Evolutionary conservation across 169 alveolate species (phyloP).

Genomic region (Eimeria sp.): DNA sequence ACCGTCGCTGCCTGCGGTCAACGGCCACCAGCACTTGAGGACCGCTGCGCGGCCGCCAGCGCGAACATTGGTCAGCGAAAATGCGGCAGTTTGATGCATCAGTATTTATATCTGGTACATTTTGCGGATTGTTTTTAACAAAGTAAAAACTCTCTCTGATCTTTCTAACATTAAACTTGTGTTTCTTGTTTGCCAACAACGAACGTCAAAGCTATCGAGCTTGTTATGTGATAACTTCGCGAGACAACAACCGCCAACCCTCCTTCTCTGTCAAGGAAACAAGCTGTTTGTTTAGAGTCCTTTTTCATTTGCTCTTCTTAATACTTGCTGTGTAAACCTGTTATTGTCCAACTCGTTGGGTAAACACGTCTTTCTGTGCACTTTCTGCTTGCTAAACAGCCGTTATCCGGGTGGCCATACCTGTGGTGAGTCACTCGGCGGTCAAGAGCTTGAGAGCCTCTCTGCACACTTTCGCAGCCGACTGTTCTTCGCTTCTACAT

Average conservation of each 20-base stretch:
- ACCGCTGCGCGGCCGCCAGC: slow-evolving; percentile 22
- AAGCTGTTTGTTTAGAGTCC: slow-evolving; percentile 11
- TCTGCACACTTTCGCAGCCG: background rate
- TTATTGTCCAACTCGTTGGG: background rate
- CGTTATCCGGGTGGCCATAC: background rate
- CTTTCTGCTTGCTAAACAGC: background rate
- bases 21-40: slow-evolving; percentile 5
- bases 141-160: background rate
- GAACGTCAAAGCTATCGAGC: slow-evolving; percentile 1
- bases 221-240: background rate
- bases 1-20: background rate
- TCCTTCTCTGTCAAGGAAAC: background rate
- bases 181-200: background rate
- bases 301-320: background rate
- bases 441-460: background rate
- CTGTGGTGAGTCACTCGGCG: slow-evolving; percentile 31
- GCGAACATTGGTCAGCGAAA: background rate
- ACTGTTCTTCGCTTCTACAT: background rate
- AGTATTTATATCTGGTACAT: background rate
- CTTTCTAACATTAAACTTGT: background rate
- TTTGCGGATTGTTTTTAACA: background rate
- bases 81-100: background rate
- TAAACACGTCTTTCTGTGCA: background rate
- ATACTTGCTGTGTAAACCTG: background rate
- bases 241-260: slow-evolving; percentile 19